Evolutionary conservation across 495 filamentous ascomycete species (phyloP).

Genomic region (Lepidopterella palustris): DNA sequence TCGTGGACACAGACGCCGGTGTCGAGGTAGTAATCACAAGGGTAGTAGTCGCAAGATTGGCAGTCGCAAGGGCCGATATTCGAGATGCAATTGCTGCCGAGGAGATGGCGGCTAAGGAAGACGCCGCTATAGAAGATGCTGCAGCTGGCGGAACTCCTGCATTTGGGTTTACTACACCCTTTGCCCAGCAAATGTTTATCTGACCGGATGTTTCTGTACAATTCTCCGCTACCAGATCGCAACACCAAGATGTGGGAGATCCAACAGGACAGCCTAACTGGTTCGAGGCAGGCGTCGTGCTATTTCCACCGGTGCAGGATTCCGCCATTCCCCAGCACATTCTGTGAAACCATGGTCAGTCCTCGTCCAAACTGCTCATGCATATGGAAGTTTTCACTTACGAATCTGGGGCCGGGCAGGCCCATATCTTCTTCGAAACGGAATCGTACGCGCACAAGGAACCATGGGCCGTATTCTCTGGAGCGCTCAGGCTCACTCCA

Average conservation of each 20-base stretch:
- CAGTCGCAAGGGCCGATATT: not conserved
- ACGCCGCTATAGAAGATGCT: not conserved
- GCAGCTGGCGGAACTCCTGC: not conserved
- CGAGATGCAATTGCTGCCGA: not conserved
- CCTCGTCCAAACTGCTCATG: not conserved
- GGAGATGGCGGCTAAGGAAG: not conserved
- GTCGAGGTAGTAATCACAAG: not conserved
- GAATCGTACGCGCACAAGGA: not conserved
- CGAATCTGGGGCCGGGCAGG: not conserved
- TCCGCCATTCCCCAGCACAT: not conserved
- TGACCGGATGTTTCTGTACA: not conserved
- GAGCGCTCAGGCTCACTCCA: not conserved
- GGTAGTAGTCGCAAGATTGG: not conserved
- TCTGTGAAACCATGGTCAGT: not conserved
- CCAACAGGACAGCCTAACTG: not conserved
- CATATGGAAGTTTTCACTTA: not conserved
- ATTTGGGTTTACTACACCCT: not conserved
- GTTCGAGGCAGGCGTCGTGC: not conserved
- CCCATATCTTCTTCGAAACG: not conserved
- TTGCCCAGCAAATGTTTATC: not conserved
- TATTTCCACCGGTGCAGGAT: not conserved
- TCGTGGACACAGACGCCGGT: no score
- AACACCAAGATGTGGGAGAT: not conserved
- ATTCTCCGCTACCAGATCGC: not conserved
- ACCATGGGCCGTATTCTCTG: not conserved